Base-by-base conservation (phyloP, 2,329 filamentous ascomycete species). In the Fusarium albidum region DNA sequence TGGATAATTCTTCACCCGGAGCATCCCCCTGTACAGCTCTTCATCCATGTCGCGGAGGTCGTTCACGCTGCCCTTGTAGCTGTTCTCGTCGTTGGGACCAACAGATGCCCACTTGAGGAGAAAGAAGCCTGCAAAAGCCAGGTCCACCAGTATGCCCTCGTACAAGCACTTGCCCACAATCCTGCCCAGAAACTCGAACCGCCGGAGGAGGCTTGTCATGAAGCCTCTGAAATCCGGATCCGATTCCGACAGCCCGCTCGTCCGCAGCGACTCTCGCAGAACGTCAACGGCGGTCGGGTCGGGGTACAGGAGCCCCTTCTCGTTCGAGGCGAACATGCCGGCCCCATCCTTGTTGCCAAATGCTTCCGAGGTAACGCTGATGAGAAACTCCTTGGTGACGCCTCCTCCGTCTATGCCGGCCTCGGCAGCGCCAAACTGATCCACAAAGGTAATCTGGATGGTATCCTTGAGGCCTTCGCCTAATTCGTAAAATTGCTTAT, bases 131-230 rank as follows among this genome's bases (percentile, higher is more conserved):
- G 94, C 93, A 77, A 99, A 99, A 43, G 86, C 86, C 54, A 97
- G 88, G 72, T 99, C 93, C 39, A 98, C 88, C 4, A 99, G 81
- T 37, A 99, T 98, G 1, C 93, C 93, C 75, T 99, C 95, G 69
- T 99, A 99, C 68, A 99, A 80, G 73, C 95, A 99, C 71, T 99
- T 99, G 10, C 95, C 95, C 21, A 99, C 88, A 25, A 99, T 85
- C 4, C 95, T 89, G 2, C 95, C 95, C 0, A 98, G 79, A 63
- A 99, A 99, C 68, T 98, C 93, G 69, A 92, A 98, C 12, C 87
- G 85, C 57, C 83, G 84, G 6, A 95, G 77, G 13, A 95, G 73
- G 25, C 86, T 81, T 5, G 75, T 71, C 41, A 92, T 77, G 3
- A 77, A 73, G 0, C 82, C 78, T 46, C 79, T 82, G 77, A 83